Conservation (phyloP, 1,139 yeast genomes). For the Yamadazyma songkhlaensis region DNA sequence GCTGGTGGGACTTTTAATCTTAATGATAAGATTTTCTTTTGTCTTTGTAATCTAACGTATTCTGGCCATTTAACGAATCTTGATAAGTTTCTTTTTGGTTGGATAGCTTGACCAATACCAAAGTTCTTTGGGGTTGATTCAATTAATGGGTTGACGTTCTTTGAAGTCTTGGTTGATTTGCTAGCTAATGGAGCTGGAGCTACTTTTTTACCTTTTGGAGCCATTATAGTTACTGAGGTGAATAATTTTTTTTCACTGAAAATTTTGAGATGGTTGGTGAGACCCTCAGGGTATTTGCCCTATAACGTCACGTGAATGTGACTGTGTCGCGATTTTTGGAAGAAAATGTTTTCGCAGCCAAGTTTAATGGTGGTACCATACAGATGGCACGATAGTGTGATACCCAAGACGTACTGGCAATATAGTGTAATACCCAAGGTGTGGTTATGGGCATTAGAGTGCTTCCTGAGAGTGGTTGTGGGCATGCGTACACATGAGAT, state of each 20-base stretch:
- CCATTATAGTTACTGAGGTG: conserved; percentile 23
- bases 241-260: background rate
- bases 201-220: conserved; percentile 69
- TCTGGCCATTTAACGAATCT: conserved; percentile 99
- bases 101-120: conserved; percentile 94
- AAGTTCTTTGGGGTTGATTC: conserved; percentile 89
- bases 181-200: conserved; percentile 67
- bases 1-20: conserved; percentile 99
- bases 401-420: no score
- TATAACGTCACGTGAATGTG: conserved; percentile 2
- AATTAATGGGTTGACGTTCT: conserved; percentile 36
- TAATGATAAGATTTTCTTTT: conserved; percentile 89
- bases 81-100: conserved; percentile 93
- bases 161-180: conserved; percentile 22
- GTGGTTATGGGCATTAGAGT: no score
- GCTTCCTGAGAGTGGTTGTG: no score
- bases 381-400: no score
- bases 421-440: no score
- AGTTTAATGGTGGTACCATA: no score
- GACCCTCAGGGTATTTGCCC: background rate
- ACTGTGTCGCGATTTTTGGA: conserved; percentile 1
- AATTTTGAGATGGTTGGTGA: background rate
- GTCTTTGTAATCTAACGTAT: conserved; percentile 85
- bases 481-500: no score
- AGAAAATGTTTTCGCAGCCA: background rate